These are phyloP conservation scores for Logfia minima DNA, from an alignment of 129 eudicot species.

Conservation along the genomic window DNA sequence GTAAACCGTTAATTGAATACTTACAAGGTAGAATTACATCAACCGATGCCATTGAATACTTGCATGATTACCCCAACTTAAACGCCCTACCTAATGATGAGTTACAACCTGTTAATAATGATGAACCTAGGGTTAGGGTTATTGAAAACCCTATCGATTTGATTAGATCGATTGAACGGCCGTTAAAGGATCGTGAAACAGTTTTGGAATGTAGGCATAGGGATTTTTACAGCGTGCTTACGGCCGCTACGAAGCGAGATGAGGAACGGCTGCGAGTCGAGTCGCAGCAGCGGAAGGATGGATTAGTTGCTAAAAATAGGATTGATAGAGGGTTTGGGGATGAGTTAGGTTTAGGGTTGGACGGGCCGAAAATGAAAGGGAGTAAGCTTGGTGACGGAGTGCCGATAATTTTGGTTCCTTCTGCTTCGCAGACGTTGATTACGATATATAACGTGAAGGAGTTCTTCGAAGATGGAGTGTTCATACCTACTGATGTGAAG, in stretches of 20 bases:
- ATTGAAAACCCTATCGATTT: constrained; percentile 43
- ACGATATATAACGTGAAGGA: constrained; percentile 97
- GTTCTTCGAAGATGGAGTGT: constrained; percentile 97
- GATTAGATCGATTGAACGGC: constrained; percentile 57
- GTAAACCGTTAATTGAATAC: constrained; percentile 75
- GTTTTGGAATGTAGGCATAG: constrained; percentile 61
- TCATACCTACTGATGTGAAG: constrained; percentile 84
- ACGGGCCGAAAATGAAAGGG: constrained; percentile 61
- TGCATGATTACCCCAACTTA: constrained; percentile 37
- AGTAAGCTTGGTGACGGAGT: constrained; percentile 92
- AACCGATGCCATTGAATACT: constrained; percentile 63
- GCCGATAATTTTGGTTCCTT: constrained; percentile 90
- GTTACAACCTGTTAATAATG: constrained; percentile 13
- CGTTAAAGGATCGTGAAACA: constrained; percentile 65
- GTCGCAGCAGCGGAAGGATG: constrained; percentile 76
- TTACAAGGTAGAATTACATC: constrained; percentile 57
- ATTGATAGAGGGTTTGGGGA: constrained; percentile 60
- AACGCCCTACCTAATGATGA: constrained; percentile 29
- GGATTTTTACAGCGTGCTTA: constrained; percentile 66
- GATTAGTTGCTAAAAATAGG: constrained; percentile 65
- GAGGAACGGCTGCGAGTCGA: constrained; percentile 70
- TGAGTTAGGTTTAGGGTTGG: constrained; percentile 52
- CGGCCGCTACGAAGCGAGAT: constrained; percentile 61
- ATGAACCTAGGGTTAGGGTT: constrained; percentile 30
- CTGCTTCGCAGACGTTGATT: constrained; percentile 87